Conservation (phyloP, 352 stramenopile genomes). For the Pythium utonaiense region DNA sequence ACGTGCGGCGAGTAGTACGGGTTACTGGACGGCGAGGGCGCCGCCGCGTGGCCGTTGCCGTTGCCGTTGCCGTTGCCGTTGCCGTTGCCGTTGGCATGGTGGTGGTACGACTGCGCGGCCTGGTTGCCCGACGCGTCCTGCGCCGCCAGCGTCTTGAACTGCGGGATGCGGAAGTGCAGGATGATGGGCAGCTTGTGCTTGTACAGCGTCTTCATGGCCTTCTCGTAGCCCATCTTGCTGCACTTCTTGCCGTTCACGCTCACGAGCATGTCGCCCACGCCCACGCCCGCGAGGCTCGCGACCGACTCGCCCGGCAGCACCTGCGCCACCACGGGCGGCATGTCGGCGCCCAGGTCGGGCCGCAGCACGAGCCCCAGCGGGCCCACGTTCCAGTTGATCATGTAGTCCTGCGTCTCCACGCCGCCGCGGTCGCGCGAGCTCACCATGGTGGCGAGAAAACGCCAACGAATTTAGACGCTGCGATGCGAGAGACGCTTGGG, state of each 20-base stretch:
- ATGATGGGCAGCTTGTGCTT: conserved; percentile 71
- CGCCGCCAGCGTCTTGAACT: conserved; percentile 20
- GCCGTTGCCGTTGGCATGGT: too few species aligned
- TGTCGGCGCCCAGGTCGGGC: conserved; percentile 63
- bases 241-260: conserved; percentile 79
- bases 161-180: conserved; percentile 68
- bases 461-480: background rate
- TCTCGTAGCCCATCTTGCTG: conserved; percentile 68
- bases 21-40: conserved; percentile 1
- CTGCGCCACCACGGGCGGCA: conserved; percentile 72
- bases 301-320: conserved; percentile 70
- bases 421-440: conserved; percentile 13
- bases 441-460: conserved; percentile 10
- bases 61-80: too few species aligned
- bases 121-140: too few species aligned
- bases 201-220: conserved; percentile 75
- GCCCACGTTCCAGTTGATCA: conserved; percentile 83
- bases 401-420: conserved; percentile 59
- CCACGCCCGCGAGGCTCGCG: conserved; percentile 65
- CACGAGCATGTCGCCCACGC: conserved; percentile 66
- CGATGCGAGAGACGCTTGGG: too few species aligned
- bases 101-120: too few species aligned
- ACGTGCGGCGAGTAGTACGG: background rate
- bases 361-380: conserved; percentile 73
- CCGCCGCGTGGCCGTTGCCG: too few species aligned